phyloP scores from a whole-genome alignment of 345 rosid genomes.

The Populus ilicifolia region DNA sequence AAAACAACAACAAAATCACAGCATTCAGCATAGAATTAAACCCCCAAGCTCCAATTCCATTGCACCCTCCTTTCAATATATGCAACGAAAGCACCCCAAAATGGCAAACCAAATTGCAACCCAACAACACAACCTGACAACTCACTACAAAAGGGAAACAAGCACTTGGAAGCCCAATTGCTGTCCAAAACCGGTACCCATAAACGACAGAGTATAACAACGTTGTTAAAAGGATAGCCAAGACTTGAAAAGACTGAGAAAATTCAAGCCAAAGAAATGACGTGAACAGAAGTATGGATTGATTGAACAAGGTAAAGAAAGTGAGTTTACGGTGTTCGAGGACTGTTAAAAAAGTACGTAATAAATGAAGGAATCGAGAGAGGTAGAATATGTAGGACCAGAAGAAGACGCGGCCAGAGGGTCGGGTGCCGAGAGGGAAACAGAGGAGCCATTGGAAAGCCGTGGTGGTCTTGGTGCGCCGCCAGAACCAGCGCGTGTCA shows the following conservation, averaged over 20 bases:
- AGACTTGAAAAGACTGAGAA: constrained; percentile 80
- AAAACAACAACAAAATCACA: constrained; percentile 16
- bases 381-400: constrained; percentile 90
- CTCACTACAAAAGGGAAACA: constrained; percentile 20
- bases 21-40: constrained; percentile 27
- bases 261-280: constrained; percentile 85
- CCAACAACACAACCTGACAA: constrained; percentile 25
- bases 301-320: constrained; percentile 55
- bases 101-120: constrained; percentile 29
- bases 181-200: constrained; percentile 40
- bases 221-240: constrained; percentile 70
- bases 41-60: constrained; percentile 30
- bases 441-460: constrained; percentile 72
- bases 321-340: constrained; percentile 49
- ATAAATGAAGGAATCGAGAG: constrained; percentile 69
- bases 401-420: constrained; percentile 92
- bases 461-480: constrained; percentile 12
- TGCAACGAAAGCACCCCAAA: constrained; percentile 30
- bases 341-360: constrained; percentile 57
- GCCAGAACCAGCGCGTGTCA: constrained; percentile 29
- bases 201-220: constrained; percentile 60
- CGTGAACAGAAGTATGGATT: constrained; percentile 52
- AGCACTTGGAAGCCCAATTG: constrained; percentile 25
- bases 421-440: constrained; percentile 84
- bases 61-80: constrained; percentile 29